Base-by-base conservation (phyloP, 495 filamentous ascomycete genomes). In the Oidiodendron maius region DNA sequence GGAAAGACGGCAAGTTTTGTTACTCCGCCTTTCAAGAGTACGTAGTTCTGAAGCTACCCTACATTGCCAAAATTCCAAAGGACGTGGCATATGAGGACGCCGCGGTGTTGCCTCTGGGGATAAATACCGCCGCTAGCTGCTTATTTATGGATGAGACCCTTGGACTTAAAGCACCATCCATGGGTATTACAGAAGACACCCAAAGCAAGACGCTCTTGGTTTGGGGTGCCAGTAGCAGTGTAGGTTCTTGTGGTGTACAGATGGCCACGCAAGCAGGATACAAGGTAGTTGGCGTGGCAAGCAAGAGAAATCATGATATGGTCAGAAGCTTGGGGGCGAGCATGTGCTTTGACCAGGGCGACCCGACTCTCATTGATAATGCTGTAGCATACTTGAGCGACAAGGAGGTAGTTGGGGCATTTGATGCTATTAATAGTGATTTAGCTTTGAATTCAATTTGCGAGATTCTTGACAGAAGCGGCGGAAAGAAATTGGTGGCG, bases 61-160 rank as follows among this genome's bases (percentile, higher is more conserved):
- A 26, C n/a, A 40, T 64, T 8, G 24, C 64, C 1, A 45, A 45
- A 23, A 58, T 81, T 21, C 75, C 77, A 1, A 63, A 66, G 11
- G 40, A 45, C 20, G 53, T 79, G 21, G 36, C 65, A 10, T 72
- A 66, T 39, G 62, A 57, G 3, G 57, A 67, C 15, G 76, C 68
- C 11, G 62, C 57, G 4, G 75, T 77, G 1, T 59, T 80, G 3
- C 74, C 76, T 1, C 60, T 77, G 12, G 62, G 61, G 1, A 49
- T 74, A 21, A 64, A 67, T 0, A 80, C 77, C 2, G 73, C 76
- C 10, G 63, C 70, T 2, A 61, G 57, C 18, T 71, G 64, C 0
- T 59, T 81, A 16, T 77, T 68, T 50, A 56, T 62, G 26, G 54
- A 66, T 15, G 57, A 57, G 25, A 56, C 66, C 26, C 65, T 77